Evolutionary conservation across 768 basidiomycete species (phyloP).

Genomic region (Suillus luteus): DNA sequence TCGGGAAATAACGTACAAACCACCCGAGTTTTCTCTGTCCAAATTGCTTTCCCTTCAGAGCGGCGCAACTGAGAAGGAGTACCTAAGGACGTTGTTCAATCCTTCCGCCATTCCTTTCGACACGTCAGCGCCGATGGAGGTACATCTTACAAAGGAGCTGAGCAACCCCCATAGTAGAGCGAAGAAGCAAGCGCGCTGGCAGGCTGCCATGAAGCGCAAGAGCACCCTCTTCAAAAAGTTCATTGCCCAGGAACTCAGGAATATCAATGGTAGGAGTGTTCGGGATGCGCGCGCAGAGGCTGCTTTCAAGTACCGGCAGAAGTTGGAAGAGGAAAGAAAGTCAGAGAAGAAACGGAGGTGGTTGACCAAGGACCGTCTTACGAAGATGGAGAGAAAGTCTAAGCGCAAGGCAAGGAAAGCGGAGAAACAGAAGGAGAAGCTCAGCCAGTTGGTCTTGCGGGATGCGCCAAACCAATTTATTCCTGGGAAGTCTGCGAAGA

Average conservation of each 20-base stretch:
- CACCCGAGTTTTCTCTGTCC: constrained; percentile 51
- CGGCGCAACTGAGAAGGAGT: constrained; percentile 54
- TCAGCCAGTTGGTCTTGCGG: constrained; percentile 50
- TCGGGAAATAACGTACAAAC: constrained; percentile 67
- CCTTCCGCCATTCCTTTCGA: constrained; percentile 46
- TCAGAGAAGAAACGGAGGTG: constrained; percentile 61
- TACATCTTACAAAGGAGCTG: constrained; percentile 66
- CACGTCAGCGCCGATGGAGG: constrained; percentile 61
- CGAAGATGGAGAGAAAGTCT: constrained; percentile 36
- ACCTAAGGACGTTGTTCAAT: constrained; percentile 54
- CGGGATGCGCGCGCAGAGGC: constrained; percentile 74
- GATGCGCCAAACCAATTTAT: constrained; percentile 63
- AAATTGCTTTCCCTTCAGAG: constrained; percentile 40
- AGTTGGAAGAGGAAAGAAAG: constrained; percentile 56
- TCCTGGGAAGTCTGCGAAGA: constrained; percentile 33
- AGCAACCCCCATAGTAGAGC: constrained; percentile 82
- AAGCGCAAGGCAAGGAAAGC: constrained; percentile 46
- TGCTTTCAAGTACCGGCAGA: constrained; percentile 69
- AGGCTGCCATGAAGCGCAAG: constrained; percentile 51
- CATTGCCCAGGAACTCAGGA: constrained; percentile 52
- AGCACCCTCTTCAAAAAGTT: constrained; percentile 54
- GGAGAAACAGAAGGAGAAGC: constrained; percentile 53
- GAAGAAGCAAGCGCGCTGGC: constrained; percentile 80
- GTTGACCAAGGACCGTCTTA: constrained; percentile 42
- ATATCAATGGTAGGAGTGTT: constrained; percentile 59